phyloP scores from a whole-genome alignment of 345 rosid species.

The Triadica sebifera region DNA sequence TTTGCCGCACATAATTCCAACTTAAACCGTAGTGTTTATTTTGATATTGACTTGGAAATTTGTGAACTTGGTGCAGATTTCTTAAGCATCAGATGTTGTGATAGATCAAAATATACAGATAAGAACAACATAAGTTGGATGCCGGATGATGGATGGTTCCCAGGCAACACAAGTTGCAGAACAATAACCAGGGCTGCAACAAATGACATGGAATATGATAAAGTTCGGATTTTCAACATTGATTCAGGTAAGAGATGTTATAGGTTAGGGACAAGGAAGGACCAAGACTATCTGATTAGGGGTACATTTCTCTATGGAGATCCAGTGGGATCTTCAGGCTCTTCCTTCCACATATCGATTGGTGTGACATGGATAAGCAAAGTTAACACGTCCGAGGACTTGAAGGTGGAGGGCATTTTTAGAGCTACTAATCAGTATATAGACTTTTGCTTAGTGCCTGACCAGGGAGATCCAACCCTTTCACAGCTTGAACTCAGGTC shows the following conservation, averaged over 20 bases:
- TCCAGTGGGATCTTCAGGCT: slow-evolving; percentile 4
- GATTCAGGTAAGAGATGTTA: slow-evolving; percentile 53
- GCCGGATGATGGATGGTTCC: slow-evolving; percentile 44
- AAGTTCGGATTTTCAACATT: slow-evolving; percentile 36
- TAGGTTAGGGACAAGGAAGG: slow-evolving; percentile 31
- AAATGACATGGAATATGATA: slow-evolving; percentile 20
- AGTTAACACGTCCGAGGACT: slow-evolving; percentile 31
- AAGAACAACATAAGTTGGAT: slow-evolving; percentile 29
- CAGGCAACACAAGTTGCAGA: slow-evolving; percentile 28
- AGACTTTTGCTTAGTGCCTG: slow-evolving; percentile 48
- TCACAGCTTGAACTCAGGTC: slow-evolving; percentile 56
- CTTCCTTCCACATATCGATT: slow-evolving; percentile 33
- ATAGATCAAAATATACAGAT: slow-evolving; percentile 28
- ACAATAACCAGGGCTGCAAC: slow-evolving; percentile 18
- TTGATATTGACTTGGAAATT: background rate
- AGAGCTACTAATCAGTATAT: slow-evolving; percentile 28
- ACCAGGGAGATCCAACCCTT: slow-evolving; percentile 43
- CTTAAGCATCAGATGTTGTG: slow-evolving; percentile 60
- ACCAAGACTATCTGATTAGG: slow-evolving; percentile 46
- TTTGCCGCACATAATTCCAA: no score
- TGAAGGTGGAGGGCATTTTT: slow-evolving; percentile 46
- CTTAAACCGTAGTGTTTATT: no score
- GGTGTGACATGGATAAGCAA: slow-evolving; percentile 38
- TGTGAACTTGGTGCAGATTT: slow-evolving; percentile 38
- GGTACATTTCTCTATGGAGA: slow-evolving; percentile 36